phyloP scores from a whole-genome alignment of 169 alveolate genomes.

The Toxoplasma gondii region DNA sequence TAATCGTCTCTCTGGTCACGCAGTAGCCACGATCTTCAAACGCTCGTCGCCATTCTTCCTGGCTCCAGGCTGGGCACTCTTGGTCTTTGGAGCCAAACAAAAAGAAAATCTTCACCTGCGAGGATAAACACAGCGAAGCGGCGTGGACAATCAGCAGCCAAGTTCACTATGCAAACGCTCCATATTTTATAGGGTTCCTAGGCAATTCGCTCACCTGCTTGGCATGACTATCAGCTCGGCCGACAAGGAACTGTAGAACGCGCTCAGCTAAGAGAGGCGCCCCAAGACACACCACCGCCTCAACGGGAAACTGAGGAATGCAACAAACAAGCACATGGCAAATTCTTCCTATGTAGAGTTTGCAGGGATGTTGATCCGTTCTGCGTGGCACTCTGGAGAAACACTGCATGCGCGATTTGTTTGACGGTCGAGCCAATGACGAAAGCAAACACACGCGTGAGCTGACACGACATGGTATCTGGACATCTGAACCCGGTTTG shows the following conservation, averaged over 20 bases:
- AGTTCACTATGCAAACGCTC: background rate
- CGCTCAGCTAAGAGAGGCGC: slow-evolving; percentile 10
- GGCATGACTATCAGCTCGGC: background rate
- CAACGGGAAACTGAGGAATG: slow-evolving; percentile 26
- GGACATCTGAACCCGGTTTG: no score
- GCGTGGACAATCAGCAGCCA: background rate
- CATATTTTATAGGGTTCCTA: background rate
- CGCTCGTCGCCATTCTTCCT: background rate
- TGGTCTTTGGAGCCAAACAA: slow-evolving; percentile 12
- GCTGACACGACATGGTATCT: no score
- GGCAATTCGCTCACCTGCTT: background rate
- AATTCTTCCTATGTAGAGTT: no score
- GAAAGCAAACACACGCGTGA: no score
- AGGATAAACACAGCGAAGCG: background rate
- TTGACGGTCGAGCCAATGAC: background rate
- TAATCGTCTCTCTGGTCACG: background rate
- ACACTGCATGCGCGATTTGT: background rate
- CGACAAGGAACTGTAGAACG: background rate
- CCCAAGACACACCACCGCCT: slow-evolving; percentile 22
- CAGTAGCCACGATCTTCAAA: background rate
- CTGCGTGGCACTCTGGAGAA: background rate
- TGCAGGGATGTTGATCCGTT: background rate
- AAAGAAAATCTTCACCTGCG: slow-evolving; percentile 30
- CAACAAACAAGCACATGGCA: background rate
- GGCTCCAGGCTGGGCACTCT: slow-evolving; percentile 17